Conservation (phyloP, 345 rosid genomes). For the Murraya koenigii region DNA sequence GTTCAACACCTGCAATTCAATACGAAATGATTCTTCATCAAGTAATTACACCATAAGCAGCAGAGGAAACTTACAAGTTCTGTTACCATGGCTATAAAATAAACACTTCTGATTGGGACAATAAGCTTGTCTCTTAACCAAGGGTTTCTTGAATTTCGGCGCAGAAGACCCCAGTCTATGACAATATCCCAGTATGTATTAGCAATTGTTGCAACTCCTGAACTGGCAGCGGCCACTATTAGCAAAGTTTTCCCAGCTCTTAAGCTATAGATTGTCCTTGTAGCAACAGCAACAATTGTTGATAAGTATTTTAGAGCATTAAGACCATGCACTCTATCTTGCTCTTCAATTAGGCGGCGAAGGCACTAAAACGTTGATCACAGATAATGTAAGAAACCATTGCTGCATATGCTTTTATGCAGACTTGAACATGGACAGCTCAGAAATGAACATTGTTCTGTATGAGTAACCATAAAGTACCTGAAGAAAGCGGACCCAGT, state of each 20-base stretch:
- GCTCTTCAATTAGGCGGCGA: constrained; percentile 60
- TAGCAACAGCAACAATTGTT: constrained; percentile 54
- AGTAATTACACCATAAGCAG: no score
- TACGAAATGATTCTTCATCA: not conserved
- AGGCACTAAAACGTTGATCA: constrained; percentile 40
- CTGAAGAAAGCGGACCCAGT: constrained; percentile 73
- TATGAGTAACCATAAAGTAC: constrained; percentile 22
- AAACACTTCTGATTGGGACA: constrained; percentile 49
- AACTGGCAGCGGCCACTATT: constrained; percentile 47
- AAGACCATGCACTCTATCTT: constrained; percentile 36
- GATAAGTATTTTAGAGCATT: constrained; percentile 61
- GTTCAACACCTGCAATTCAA: constrained; percentile 54
- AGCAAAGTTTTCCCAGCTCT: constrained; percentile 31
- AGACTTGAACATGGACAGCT: not conserved
- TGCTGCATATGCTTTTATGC: not conserved
- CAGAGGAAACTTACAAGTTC: not conserved
- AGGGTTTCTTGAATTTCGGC: constrained; percentile 51
- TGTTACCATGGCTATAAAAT: constrained; percentile 70
- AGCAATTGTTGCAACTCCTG: constrained; percentile 49
- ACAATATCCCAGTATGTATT: constrained; percentile 73
- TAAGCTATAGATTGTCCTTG: constrained; percentile 39
- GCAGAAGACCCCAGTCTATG: constrained; percentile 77
- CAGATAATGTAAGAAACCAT: not conserved
- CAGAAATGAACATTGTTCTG: not conserved
- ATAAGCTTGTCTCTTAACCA: constrained; percentile 84